phyloP scores from a whole-genome alignment of 1,284 basidiomycete genomes.

The Ceratobasidium papillatum region DNA sequence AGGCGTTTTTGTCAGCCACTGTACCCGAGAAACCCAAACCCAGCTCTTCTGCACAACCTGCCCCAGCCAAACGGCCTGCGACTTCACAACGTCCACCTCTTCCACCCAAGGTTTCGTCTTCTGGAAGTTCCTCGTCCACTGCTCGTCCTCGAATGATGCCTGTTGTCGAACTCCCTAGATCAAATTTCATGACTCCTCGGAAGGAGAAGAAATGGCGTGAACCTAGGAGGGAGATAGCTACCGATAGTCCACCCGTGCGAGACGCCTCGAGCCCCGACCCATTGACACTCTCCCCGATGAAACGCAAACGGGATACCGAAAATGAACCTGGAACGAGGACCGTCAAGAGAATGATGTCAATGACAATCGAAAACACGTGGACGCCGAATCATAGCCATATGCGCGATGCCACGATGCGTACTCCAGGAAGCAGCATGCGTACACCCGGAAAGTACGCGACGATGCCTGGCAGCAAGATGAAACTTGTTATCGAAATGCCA shows the following conservation, averaged over 20 bases:
- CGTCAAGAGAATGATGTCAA: constrained; percentile 85
- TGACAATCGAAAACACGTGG: constrained; percentile 61
- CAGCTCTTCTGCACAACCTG: constrained; percentile 10
- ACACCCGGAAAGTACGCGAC: constrained; percentile 8
- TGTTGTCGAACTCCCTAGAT: constrained; percentile 16
- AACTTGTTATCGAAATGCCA: constrained; percentile 26
- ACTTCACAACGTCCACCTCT: constrained; percentile 7
- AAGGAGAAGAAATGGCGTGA: constrained; percentile 42
- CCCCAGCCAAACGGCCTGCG: neutral
- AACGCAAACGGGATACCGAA: constrained; percentile 30
- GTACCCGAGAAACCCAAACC: constrained; percentile 23
- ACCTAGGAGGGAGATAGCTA: constrained; percentile 35
- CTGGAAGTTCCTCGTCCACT: constrained; percentile 8
- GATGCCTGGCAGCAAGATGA: constrained; percentile 19
- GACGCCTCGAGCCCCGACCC: constrained; percentile 41
- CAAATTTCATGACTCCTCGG: constrained; percentile 39
- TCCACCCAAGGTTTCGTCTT: constrained; percentile 1
- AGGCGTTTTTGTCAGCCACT: constrained; percentile 40
- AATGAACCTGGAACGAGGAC: constrained; percentile 65
- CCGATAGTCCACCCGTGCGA: constrained; percentile 26
- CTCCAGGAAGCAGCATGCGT: constrained; percentile 8
- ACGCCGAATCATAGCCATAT: constrained; percentile 13
- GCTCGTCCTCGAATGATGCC: constrained; percentile 7
- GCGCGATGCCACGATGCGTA: constrained; percentile 35
- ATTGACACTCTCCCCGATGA: constrained; percentile 27